These are phyloP conservation scores for Erucastrum elatum DNA, from an alignment of 345 rosid genomes.

Conservation along the genomic window DNA sequence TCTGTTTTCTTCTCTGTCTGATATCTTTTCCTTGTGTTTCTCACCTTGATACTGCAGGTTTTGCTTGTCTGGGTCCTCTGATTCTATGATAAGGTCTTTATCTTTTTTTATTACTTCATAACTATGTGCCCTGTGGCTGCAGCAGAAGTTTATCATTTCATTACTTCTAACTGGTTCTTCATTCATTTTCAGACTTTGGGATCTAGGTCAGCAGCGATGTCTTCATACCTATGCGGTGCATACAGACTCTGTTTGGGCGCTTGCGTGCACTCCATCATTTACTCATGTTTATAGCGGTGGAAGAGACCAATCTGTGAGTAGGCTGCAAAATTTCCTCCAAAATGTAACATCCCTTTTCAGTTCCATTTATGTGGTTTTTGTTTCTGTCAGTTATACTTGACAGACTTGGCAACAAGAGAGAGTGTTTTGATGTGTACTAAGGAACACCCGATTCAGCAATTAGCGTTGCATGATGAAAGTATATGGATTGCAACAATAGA, in stretches of 20 bases:
- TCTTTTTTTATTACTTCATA: neutral
- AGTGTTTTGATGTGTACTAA: conserved; percentile 86
- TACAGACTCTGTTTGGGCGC: conserved; percentile 99
- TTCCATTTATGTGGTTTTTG: conserved; percentile 9
- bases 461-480: conserved; percentile 85
- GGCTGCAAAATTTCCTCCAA: conserved; percentile 1
- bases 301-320: conserved; percentile 92
- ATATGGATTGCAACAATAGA: conserved; percentile 95
- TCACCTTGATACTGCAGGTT: conserved; percentile 55
- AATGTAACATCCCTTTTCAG: neutral
- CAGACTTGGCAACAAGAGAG: conserved; percentile 92
- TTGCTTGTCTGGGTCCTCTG: conserved; percentile 98
- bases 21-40: neutral
- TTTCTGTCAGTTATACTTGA: conserved; percentile 77
- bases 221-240: conserved; percentile 98
- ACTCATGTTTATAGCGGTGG: conserved; percentile 99
- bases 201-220: conserved; percentile 99
- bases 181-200: conserved; percentile 72
- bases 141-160: neutral
- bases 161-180: conserved; percentile 26
- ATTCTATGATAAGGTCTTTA: conserved; percentile 93
- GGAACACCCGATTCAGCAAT: conserved; percentile 84
- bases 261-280: conserved; percentile 91
- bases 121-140: neutral
- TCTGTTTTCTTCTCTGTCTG: conserved; percentile 16